Conservation (phyloP, 208 protist species). For the Crithidia sp. region DNA sequence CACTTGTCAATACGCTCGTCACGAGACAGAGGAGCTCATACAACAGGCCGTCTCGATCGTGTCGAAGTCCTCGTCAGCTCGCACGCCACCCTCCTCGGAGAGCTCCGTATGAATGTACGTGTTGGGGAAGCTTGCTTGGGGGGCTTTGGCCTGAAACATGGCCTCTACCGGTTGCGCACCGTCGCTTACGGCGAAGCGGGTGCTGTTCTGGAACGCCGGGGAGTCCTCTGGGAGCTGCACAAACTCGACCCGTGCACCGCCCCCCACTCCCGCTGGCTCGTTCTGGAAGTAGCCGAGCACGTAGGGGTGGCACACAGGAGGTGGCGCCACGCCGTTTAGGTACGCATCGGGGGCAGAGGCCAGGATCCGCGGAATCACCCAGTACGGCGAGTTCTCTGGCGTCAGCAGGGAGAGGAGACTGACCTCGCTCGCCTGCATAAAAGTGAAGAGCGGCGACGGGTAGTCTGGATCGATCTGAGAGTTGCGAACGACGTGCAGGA, state of each 20-base stretch:
- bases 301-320: conserved; percentile 5
- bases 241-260: conserved; percentile 20
- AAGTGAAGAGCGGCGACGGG: conserved; percentile 47
- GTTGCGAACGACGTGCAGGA: conserved; percentile 24
- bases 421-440: conserved; percentile 45
- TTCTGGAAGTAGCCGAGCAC: conserved; percentile 30
- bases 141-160: conserved; percentile 30
- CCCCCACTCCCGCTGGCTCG: conserved; percentile 1
- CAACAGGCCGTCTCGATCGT: neutral
- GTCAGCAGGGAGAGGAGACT: conserved; percentile 50
- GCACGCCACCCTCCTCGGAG: conserved; percentile 22
- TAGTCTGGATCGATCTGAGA: conserved; percentile 44
- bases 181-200: conserved; percentile 11
- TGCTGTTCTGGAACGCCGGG: conserved; percentile 24
- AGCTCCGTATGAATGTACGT: conserved; percentile 27
- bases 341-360: neutral
- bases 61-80: conserved; percentile 23
- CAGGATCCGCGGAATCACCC: conserved; percentile 65
- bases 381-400: conserved; percentile 58
- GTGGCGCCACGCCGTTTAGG: neutral
- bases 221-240: conserved; percentile 10
- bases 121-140: conserved; percentile 33
- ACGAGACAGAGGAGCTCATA: neutral
- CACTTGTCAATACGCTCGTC: neutral
- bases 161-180: conserved; percentile 3